Evolutionary conservation across 805 yeast genomes (phyloP).

Genomic region (Saturnispora hagleri): DNA sequence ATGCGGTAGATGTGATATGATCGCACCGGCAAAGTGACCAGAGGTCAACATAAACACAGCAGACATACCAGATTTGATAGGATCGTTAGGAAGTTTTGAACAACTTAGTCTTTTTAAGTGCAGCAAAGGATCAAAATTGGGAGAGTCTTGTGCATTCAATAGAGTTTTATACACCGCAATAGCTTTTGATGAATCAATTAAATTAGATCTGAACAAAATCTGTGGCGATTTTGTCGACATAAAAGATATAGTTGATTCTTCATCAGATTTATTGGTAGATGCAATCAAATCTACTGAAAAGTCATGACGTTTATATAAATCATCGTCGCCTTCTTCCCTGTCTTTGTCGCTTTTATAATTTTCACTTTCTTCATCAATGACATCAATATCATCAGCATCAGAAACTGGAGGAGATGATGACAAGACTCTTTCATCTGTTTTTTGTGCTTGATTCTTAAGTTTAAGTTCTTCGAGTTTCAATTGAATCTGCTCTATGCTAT

Average conservation of each 20-base stretch:
- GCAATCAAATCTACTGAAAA: background rate
- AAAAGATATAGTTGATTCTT: slow-evolving; percentile 37
- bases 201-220: slow-evolving; percentile 44
- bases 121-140: slow-evolving; percentile 39
- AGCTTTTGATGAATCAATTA: slow-evolving; percentile 27
- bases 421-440: background rate
- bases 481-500: background rate
- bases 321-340: slow-evolving; percentile 14
- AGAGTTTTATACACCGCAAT: slow-evolving; percentile 63
- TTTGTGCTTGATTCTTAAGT: background rate
- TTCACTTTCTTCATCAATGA: background rate
- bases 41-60: slow-evolving; percentile 93
- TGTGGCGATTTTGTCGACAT: slow-evolving; percentile 65
- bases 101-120: slow-evolving; percentile 27
- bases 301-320: background rate
- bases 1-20: slow-evolving; percentile 61
- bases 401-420: background rate
- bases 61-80: slow-evolving; percentile 35
- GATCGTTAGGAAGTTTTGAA: slow-evolving; percentile 9
- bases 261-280: background rate
- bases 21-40: slow-evolving; percentile 96
- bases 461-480: slow-evolving; percentile 3
- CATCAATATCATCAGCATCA: background rate
- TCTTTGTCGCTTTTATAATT: slow-evolving; percentile 21
- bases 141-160: slow-evolving; percentile 33